phyloP scores from a whole-genome alignment of 768 basidiomycete species.

The Dendrothele bispora region DNA sequence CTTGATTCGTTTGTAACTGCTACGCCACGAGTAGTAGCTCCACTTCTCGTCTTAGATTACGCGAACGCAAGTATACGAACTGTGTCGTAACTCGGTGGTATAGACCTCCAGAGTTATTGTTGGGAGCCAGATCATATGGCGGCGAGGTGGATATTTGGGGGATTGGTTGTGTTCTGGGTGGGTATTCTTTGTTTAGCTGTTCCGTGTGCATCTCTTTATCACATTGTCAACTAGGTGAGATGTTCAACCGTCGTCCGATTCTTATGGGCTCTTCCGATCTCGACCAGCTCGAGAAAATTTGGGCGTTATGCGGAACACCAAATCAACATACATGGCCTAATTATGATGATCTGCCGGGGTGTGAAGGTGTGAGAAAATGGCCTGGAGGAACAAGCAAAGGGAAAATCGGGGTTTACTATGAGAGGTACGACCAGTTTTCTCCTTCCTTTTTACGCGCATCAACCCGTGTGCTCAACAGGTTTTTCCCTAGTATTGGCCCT shows the following conservation, averaged over 20 bases:
- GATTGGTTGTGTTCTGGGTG: slow-evolving; percentile 74
- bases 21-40: too few relatives aligned
- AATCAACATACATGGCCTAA: slow-evolving; percentile 82
- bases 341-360: slow-evolving; percentile 72
- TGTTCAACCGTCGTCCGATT: slow-evolving; percentile 87
- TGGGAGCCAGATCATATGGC: slow-evolving; percentile 88
- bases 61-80: slow-evolving; percentile 84
- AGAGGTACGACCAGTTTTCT: slow-evolving; percentile 46
- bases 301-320: slow-evolving; percentile 85
- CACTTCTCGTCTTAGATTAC: too few relatives aligned
- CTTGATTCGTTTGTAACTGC: too few relatives aligned
- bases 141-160: slow-evolving; percentile 98
- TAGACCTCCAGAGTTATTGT: slow-evolving; percentile 86
- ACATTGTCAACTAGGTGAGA: slow-evolving; percentile 93
- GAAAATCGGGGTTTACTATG: slow-evolving; percentile 56
- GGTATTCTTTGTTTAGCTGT: not conserved
- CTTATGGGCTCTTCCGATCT: slow-evolving; percentile 85
- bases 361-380: slow-evolving; percentile 74
- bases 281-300: slow-evolving; percentile 92
- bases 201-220: not conserved
- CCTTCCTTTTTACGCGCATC: slow-evolving; percentile 3
- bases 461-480: slow-evolving; percentile 8
- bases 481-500: slow-evolving; percentile 52
- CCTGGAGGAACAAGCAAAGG: slow-evolving; percentile 51
- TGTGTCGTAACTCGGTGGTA: slow-evolving; percentile 97